Conservation (phyloP, 2,329 filamentous ascomycete species). For the Phyllosticta capitalensis region DNA sequence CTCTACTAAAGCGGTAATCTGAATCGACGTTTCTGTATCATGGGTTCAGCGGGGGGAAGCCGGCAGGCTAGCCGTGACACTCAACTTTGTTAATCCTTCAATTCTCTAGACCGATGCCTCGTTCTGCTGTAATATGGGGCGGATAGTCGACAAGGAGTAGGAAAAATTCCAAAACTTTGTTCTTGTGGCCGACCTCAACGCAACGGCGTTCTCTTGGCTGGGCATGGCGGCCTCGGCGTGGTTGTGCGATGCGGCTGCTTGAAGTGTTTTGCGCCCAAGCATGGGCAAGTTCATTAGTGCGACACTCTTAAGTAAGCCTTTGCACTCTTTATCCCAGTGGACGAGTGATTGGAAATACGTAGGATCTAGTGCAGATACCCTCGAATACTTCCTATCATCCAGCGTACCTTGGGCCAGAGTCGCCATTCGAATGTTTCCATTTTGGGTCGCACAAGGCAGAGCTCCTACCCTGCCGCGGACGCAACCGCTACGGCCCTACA, state of each 20-base stretch:
- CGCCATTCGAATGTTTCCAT: not conserved
- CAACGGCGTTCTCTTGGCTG: not conserved
- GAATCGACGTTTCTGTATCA: not conserved
- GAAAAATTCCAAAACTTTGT: not conserved
- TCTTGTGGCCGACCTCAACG: not conserved
- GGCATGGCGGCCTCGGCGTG: not conserved
- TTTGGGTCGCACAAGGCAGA: not conserved
- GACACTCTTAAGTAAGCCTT: too few relatives aligned
- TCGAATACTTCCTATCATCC: too few relatives aligned
- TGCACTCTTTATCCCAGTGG: too few relatives aligned
- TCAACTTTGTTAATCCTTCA: not conserved
- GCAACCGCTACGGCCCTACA: not conserved
- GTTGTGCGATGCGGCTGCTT: not conserved
- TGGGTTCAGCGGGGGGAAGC: not conserved
- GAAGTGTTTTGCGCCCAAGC: too few relatives aligned
- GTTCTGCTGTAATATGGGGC: not conserved
- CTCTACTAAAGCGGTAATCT: not conserved
- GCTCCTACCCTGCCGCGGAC: not conserved
- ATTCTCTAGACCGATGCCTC: not conserved
- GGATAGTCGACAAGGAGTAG: not conserved
- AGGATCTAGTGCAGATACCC: too few relatives aligned
- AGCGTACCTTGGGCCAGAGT: not conserved
- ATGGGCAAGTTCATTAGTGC: too few relatives aligned
- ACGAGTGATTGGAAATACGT: too few relatives aligned
- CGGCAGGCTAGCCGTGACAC: not conserved